phyloP scores from a whole-genome alignment of 768 basidiomycete genomes.

The Boletus barrowsii region DNA sequence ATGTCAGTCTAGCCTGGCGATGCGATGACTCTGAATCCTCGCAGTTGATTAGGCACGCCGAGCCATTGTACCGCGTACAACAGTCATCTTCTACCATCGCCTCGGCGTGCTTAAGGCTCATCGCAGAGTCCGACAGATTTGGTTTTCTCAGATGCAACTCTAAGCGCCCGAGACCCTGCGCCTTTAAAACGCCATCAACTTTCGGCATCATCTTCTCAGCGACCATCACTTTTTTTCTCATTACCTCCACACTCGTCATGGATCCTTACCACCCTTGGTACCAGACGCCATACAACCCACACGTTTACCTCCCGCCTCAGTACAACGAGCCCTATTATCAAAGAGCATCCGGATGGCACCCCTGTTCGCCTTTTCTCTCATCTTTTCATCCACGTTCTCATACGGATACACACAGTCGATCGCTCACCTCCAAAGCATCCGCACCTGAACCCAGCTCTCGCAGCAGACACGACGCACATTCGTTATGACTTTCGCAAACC shows the following conservation, averaged over 20 bases:
- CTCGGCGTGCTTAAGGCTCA: not conserved
- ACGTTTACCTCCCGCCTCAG: slow-evolving; percentile 28
- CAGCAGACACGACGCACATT: slow-evolving; percentile 47
- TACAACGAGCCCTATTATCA: slow-evolving; percentile 11
- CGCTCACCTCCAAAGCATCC: slow-evolving; percentile 45
- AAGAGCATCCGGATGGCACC: slow-evolving; percentile 13
- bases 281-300: slow-evolving; percentile 29
- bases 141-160: not conserved
- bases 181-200: slow-evolving; percentile 8
- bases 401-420: slow-evolving; percentile 11
- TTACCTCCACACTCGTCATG: slow-evolving; percentile 14
- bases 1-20: too few species aligned
- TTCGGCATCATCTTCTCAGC: not conserved
- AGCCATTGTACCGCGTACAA: too few species aligned
- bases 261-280: slow-evolving; percentile 27
- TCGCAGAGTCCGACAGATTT: slow-evolving; percentile 7
- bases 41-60: too few species aligned
- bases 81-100: not conserved
- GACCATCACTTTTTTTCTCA: not conserved
- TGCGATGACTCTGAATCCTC: not conserved
- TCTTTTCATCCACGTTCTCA: not conserved
- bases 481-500: slow-evolving; percentile 48
- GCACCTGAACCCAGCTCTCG: slow-evolving; percentile 52
- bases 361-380: slow-evolving; percentile 7
- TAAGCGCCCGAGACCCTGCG: slow-evolving; percentile 8